A percentile compares a stretch with the other conserved stretches of the same genome.
Evolutionary conservation across 192 early-diverging fungal species (phyloP).

Genomic region (Dispira parvispora): DNA sequence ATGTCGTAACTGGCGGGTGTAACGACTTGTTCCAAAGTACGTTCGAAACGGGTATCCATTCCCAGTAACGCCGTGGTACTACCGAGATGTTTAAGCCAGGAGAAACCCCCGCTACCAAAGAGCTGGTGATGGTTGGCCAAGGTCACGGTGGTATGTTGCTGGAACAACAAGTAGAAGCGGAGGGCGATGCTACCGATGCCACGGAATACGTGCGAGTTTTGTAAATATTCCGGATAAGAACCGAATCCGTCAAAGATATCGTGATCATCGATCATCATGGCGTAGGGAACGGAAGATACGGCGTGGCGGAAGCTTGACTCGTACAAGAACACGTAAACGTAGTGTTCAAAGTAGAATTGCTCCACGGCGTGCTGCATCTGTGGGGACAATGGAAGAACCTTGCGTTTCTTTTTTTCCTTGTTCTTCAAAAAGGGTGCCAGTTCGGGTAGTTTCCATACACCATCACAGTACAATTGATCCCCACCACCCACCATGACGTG

Average conservation of each 20-base stretch:
- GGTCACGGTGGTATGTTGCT: constrained; percentile 53
- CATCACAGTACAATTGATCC: constrained; percentile 55
- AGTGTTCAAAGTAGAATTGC: constrained; percentile 55
- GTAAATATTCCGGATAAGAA: constrained; percentile 61
- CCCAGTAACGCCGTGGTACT: constrained; percentile 40
- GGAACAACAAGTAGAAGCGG: constrained; percentile 71
- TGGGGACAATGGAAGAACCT: constrained; percentile 30
- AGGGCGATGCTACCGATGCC: constrained; percentile 53
- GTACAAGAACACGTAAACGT: constrained; percentile 39
- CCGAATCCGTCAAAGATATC: constrained; percentile 79
- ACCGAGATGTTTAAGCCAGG: constrained; percentile 49
- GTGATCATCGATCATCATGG: constrained; percentile 74
- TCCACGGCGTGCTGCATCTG: constrained; percentile 36
- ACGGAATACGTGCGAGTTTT: constrained; percentile 46
- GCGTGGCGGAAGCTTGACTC: constrained; percentile 40
- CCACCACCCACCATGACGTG: constrained; percentile 59
- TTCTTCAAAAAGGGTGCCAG: constrained; percentile 41
- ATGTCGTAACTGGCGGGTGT: constrained; percentile 37
- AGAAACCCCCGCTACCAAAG: constrained; percentile 36
- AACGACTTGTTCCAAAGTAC: constrained; percentile 41
- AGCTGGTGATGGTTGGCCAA: constrained; percentile 35
- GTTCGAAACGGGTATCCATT: constrained; percentile 60
- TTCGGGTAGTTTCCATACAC: constrained; percentile 31
- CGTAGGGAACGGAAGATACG: constrained; percentile 55
- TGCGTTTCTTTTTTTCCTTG: constrained; percentile 28